phyloP scores from a whole-genome alignment of 2,329 filamentous ascomycete genomes.

The Phaeophleospora eucalypticola region DNA sequence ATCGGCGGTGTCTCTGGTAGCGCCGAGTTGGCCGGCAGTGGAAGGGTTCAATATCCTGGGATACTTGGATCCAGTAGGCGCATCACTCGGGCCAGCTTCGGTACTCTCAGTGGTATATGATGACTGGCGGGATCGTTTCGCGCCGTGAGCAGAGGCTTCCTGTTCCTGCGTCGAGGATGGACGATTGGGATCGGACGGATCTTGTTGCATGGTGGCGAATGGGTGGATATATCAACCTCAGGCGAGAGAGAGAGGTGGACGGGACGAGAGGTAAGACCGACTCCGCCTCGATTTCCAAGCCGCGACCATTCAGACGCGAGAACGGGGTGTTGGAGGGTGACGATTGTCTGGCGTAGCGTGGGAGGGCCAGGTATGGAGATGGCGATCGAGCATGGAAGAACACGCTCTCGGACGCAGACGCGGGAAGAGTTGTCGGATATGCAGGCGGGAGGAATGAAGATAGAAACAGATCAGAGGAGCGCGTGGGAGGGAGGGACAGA shows the following conservation, averaged over 20 bases:
- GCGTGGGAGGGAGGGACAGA: no score
- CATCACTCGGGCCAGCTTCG: slow-evolving; percentile 7
- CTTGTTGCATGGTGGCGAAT: slow-evolving; percentile 8
- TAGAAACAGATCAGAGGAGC: no score
- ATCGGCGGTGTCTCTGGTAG: slow-evolving; percentile 18
- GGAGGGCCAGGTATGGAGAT: slow-evolving; percentile 1
- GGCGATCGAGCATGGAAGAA: not conserved
- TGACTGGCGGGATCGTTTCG: not conserved
- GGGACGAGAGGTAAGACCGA: slow-evolving; percentile 3
- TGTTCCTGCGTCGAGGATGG: slow-evolving; percentile 1
- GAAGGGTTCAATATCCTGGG: slow-evolving; percentile 11
- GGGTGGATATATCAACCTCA: slow-evolving; percentile 5
- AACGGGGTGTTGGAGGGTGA: not conserved
- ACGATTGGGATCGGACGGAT: not conserved
- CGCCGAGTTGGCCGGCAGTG: slow-evolving; percentile 10
- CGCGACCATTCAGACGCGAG: not conserved
- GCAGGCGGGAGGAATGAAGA: slow-evolving; percentile 4
- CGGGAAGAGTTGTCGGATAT: not conserved
- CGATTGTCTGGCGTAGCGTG: not conserved
- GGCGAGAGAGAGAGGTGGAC: not conserved
- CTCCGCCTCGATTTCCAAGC: not conserved
- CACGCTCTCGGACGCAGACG: not conserved
- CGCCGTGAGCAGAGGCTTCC: not conserved
- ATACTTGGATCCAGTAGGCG: slow-evolving; percentile 3
- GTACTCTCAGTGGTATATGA: slow-evolving; percentile 5